Evolutionary conservation across 2,329 filamentous ascomycete genomes (phyloP).

Genomic region (Clonostachys chloroleuca): DNA sequence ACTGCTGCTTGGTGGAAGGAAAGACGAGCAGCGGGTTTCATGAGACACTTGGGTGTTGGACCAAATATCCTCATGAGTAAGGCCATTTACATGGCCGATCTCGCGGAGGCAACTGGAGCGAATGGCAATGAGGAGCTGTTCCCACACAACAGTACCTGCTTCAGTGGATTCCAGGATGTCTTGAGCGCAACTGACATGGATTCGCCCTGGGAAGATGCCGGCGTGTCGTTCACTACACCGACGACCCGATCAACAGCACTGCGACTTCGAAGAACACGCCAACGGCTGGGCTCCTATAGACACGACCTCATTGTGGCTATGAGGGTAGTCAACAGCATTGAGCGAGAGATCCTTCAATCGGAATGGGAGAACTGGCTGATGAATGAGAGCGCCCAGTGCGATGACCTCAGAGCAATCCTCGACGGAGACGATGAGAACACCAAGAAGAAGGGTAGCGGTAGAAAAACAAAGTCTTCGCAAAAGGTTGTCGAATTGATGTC

Average conservation of each 20-base stretch:
- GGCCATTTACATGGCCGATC: conserved; percentile 76
- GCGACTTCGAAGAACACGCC: conserved; percentile 73
- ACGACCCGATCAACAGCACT: conserved; percentile 51
- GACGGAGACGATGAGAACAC: conserved; percentile 11
- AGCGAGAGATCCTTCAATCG: conserved; percentile 76
- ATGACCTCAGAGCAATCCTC: conserved; percentile 49
- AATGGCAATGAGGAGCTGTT: conserved; percentile 21
- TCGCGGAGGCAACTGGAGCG: conserved; percentile 58
- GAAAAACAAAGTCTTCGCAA: conserved; percentile 17
- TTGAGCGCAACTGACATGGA: conserved; percentile 55
- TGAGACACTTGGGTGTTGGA: conserved; percentile 74
- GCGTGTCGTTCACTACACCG: conserved; percentile 37
- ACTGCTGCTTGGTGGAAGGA: conserved; percentile 81
- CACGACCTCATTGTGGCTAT: conserved; percentile 90
- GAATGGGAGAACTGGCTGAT: conserved; percentile 94
- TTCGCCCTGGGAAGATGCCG: conserved; percentile 48
- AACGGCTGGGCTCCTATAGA: conserved; percentile 77
- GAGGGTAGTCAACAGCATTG: conserved; percentile 83
- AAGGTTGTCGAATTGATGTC: conserved; percentile 22
- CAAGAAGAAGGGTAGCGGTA: conserved; percentile 9
- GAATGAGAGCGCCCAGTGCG: conserved; percentile 74
- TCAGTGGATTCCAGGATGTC: conserved; percentile 57
- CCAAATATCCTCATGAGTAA: conserved; percentile 80
- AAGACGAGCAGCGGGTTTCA: conserved; percentile 73
- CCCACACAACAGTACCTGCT: conserved; percentile 50